A percentile compares a stretch with the other conserved stretches of the same genome.
These are phyloP conservation scores for Monosporascus cannonballus DNA, from an alignment of 2,329 filamentous ascomycete species.

Conservation along the genomic window DNA sequence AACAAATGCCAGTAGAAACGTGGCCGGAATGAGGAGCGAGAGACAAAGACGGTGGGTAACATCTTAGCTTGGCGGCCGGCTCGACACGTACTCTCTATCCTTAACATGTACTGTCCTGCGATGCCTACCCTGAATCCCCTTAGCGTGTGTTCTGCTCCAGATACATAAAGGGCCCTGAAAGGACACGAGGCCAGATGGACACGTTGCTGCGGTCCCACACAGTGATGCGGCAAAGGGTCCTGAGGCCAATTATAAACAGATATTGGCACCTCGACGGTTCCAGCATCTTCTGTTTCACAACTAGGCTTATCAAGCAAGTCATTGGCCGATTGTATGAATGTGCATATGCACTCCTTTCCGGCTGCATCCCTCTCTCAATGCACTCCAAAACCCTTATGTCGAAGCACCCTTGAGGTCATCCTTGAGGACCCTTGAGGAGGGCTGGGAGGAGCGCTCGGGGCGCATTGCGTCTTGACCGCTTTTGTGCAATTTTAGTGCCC, in stretches of 20 bases:
- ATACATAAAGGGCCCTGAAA: background rate
- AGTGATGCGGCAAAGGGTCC: background rate
- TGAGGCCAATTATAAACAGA: conserved; percentile 5
- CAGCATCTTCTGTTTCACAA: conserved; percentile 34
- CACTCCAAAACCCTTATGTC: no score
- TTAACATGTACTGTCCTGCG: conserved; percentile 9
- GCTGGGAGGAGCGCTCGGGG: no score
- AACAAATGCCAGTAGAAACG: conserved; percentile 6
- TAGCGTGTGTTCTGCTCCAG: background rate
- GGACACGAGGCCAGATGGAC: conserved; percentile 15
- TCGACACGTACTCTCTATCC: conserved; percentile 17
- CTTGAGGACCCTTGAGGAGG: background rate
- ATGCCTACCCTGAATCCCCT: no score
- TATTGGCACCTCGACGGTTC: conserved; percentile 19
- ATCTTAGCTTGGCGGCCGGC: conserved; percentile 8
- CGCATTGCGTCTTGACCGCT: background rate
- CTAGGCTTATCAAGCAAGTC: conserved; percentile 6
- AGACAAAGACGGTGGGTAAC: conserved; percentile 17
- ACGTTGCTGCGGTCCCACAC: conserved; percentile 19
- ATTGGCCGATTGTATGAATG: conserved; percentile 22
- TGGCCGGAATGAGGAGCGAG: conserved; percentile 4
- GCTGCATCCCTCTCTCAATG: conserved; percentile 23
- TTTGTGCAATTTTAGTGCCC: background rate
- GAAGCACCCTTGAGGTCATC: background rate
- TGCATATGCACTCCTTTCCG: conserved; percentile 32